These are phyloP conservation scores for Ziziphus jujuba DNA, from an alignment of 306 rosid genomes.

Conservation along the genomic window DNA sequence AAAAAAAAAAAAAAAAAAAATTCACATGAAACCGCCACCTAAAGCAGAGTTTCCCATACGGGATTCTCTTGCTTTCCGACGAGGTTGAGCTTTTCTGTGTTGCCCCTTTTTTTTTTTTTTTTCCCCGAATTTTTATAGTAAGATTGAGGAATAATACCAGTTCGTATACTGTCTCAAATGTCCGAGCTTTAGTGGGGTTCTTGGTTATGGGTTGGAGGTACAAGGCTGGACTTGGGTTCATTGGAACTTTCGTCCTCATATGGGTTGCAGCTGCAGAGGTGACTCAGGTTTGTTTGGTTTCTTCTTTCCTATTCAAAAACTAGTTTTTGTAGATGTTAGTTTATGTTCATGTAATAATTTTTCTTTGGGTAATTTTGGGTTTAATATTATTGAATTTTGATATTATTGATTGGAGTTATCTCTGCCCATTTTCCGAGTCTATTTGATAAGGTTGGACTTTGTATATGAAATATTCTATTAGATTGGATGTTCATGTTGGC, in stretches of 20 bases:
- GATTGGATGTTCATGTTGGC: too few relatives aligned
- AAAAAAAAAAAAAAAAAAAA: too few relatives aligned
- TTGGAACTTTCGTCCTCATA: conserved; percentile 52
- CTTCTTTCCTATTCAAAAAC: background rate
- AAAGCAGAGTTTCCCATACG: background rate
- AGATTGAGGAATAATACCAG: background rate
- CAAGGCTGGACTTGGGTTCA: conserved; percentile 56
- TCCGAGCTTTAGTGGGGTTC: conserved; percentile 1
- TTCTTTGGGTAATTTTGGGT: too few relatives aligned
- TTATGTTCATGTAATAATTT: background rate
- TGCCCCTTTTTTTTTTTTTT: too few relatives aligned
- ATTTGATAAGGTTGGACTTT: too few relatives aligned
- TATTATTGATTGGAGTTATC: too few relatives aligned
- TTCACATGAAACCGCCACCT: background rate
- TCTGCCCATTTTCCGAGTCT: too few relatives aligned
- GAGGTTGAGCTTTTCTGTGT: background rate
- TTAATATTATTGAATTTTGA: too few relatives aligned
- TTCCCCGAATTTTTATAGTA: conserved; percentile 23
- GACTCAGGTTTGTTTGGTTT: conserved; percentile 54
- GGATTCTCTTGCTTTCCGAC: background rate
- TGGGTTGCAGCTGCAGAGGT: conserved; percentile 77
- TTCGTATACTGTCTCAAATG: background rate
- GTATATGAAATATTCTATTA: too few relatives aligned
- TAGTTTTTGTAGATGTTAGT: background rate
- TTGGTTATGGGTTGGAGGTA: conserved; percentile 60